phyloP scores from a whole-genome alignment of 163 green algal species.

The Coccomyxa subellipsoidea region DNA sequence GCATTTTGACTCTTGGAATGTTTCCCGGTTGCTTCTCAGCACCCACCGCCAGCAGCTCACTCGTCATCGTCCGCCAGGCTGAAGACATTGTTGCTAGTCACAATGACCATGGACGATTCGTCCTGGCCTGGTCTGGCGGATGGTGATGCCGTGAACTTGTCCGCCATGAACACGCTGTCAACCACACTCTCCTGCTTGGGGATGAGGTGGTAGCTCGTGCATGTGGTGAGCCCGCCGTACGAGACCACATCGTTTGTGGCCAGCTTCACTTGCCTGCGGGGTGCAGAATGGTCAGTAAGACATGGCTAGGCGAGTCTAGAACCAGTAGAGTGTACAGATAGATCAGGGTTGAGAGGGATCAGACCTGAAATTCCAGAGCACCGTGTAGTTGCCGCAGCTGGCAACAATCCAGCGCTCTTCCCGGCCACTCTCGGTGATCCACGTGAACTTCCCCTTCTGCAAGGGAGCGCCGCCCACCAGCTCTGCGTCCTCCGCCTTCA shows the following conservation, averaged over 20 bases:
- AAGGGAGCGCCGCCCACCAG: conserved; percentile 37
- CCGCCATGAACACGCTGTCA: conserved; percentile 78
- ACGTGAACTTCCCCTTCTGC: conserved; percentile 80
- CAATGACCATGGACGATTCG: conserved; percentile 64
- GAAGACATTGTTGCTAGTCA: conserved; percentile 73
- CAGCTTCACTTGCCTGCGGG: conserved; percentile 40
- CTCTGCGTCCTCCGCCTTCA: conserved; percentile 77
- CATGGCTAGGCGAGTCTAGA: no score
- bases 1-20: background rate
- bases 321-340: no score
- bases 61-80: conserved; percentile 39
- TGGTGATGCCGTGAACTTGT: conserved; percentile 43
- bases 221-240: conserved; percentile 71
- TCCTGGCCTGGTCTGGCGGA: conserved; percentile 11
- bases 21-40: background rate
- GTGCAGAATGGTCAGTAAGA: background rate
- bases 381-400: conserved; percentile 68
- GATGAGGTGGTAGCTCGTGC: conserved; percentile 72
- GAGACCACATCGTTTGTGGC: conserved; percentile 43
- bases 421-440: conserved; percentile 78
- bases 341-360: no score
- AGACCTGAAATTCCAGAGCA: conserved; percentile 77
- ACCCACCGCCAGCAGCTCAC: background rate
- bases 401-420: conserved; percentile 86
- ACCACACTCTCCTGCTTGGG: conserved; percentile 78